Percentiles rank a stretch among this genome's conserved stretches.
phyloP scores from a whole-genome alignment of 306 rosid species.

The Lathyrus aphaca region DNA sequence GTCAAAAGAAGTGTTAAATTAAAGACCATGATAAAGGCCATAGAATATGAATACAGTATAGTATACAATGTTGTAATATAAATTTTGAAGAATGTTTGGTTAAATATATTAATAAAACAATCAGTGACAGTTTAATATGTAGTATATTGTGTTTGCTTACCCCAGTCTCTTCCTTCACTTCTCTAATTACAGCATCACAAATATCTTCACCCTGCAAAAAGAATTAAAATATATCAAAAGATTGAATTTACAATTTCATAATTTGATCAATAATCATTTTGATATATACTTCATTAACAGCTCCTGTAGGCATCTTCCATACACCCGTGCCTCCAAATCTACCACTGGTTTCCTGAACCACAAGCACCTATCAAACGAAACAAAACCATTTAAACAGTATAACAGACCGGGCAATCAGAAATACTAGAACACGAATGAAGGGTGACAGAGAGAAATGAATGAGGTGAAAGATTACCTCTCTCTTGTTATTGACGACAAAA shows the following conservation, averaged over 20 bases:
- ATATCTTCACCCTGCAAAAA: conserved; percentile 79
- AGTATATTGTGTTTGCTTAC: conserved; percentile 49
- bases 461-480: conserved; percentile 50
- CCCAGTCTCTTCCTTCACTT: conserved; percentile 96
- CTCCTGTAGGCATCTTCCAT: conserved; percentile 92
- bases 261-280: background rate
- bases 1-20: background rate
- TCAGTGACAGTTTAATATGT: background rate
- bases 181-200: conserved; percentile 70
- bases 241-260: background rate
- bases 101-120: background rate
- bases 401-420: background rate
- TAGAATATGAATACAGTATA: background rate
- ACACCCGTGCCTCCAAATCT: conserved; percentile 62
- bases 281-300: conserved; percentile 57
- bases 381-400: conserved; percentile 17
- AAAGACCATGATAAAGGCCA: background rate
- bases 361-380: conserved; percentile 67
- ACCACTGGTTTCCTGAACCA: conserved; percentile 78
- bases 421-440: too few relatives aligned
- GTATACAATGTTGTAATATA: background rate
- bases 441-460: too few relatives aligned
- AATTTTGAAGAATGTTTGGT: background rate
- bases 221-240: background rate
- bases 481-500: conserved; percentile 62